Evolutionary conservation across 2,329 filamentous ascomycete species (phyloP).

Genomic region (Nannizziopsis barbatae): DNA sequence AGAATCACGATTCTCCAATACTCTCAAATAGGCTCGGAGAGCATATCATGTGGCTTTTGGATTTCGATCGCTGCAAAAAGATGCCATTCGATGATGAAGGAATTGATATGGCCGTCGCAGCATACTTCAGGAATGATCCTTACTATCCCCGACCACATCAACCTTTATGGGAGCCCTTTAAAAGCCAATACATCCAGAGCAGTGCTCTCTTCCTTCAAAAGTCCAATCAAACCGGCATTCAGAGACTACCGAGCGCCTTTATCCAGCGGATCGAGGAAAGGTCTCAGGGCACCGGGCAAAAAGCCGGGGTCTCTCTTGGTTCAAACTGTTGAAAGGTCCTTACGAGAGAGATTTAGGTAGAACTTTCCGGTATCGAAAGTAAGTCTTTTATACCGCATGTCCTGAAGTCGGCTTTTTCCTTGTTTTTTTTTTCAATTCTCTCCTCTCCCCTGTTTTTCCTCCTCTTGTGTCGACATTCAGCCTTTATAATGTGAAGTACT

Average conservation of each 20-base stretch:
- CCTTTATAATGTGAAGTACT: too few relatives aligned
- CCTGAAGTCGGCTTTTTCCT: too few relatives aligned
- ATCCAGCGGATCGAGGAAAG: slow-evolving; percentile 9
- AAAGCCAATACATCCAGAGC: slow-evolving; percentile 21
- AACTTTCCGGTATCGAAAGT: too few relatives aligned
- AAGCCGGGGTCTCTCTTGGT: too few relatives aligned
- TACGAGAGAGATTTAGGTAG: too few relatives aligned
- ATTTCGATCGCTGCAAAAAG: slow-evolving; percentile 36
- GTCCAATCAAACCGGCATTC: neutral
- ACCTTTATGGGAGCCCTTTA: slow-evolving; percentile 22
- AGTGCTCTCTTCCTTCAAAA: neutral
- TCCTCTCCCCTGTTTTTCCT: too few relatives aligned
- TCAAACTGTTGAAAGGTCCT: too few relatives aligned
- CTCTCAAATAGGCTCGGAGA: slow-evolving; percentile 21
- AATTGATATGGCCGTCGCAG: slow-evolving; percentile 32
- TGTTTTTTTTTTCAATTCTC: too few relatives aligned
- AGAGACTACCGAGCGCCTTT: slow-evolving; percentile 4
- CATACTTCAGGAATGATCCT: slow-evolving; percentile 43
- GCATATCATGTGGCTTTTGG: slow-evolving; percentile 38
- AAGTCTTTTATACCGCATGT: too few relatives aligned
- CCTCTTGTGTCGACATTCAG: too few relatives aligned
- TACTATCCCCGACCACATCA: slow-evolving; percentile 38
- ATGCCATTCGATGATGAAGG: slow-evolving; percentile 34
- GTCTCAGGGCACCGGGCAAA: too few relatives aligned
- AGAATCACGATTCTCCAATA: neutral